Base-by-base conservation (phyloP, 129 eudicot genomes). In the Glebionis coronaria region DNA sequence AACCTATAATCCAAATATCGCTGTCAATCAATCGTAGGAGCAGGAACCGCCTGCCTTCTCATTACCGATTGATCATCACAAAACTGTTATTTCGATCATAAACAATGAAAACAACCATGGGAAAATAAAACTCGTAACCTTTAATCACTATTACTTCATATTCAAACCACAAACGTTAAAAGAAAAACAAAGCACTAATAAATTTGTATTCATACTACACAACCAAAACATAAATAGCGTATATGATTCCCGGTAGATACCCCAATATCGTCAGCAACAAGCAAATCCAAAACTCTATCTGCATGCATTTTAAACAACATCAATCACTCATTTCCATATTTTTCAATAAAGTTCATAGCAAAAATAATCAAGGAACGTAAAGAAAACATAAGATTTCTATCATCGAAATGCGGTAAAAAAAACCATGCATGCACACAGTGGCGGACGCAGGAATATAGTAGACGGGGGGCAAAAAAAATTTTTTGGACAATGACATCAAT, bases 261-360 rank as follows among this genome's bases (percentile, higher is more conserved):
- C 92, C 96, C 82, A 88, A 58, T 14, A 88, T 12, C 29, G 96
- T 85, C 81, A 88, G 85, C 92, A 88, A 65, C 82, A 88, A 68
- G 71, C 76, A 72, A 5, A 88, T 88, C 96, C 96, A 88, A 69
- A 88, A 88, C 78, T 88, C 92, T 28, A 83, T 78, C 96, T 88
- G 85, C 77, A 75, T 21, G 5, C 42, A 0, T 13, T 35, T 7
- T 2, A 56, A 11, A n/a, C 23, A 51, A 46, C 6, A 4, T 16
- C 25, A 29, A 29, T 18, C 35, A 50, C 11, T 47, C 12, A 47
- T 28, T 67, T 16, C 31, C 5, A 44, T 0, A 45, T 19, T 20
- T 23, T 44, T 45, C 21, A 29, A 16, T 7, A 56, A 5, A 29
- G 4, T 2, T 27, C 31, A 27, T 0, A 27, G 4, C 4, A 27